Evolutionary conservation across 2,329 filamentous ascomycete species (phyloP).

Genomic region (Graphium sp.): DNA sequence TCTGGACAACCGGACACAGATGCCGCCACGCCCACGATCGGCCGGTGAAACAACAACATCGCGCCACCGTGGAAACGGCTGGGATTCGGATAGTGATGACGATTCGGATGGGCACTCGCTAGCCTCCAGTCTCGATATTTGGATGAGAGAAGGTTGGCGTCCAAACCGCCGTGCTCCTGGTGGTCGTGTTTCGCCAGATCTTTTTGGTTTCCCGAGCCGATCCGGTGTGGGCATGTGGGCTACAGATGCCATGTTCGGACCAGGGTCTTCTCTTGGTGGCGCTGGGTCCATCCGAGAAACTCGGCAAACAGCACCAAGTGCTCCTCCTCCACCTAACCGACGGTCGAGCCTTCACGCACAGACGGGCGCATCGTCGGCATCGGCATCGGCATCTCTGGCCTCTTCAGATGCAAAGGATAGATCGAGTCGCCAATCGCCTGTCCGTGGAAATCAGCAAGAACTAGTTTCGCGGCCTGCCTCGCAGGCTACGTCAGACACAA

Average conservation of each 20-base stretch:
- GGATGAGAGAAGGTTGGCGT: constrained; percentile 36
- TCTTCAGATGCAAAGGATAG: not conserved
- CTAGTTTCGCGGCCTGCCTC: constrained; percentile 4
- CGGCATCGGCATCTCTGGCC: too few relatives aligned
- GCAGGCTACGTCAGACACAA: constrained; percentile 6
- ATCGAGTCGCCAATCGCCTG: not conserved
- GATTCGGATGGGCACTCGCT: constrained; percentile 23
- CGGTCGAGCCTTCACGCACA: constrained; percentile 35
- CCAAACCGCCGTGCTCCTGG: constrained; percentile 14
- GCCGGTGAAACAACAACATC: constrained; percentile 27
- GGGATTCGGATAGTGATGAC: constrained; percentile 26
- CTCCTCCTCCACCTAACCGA: constrained; percentile 32
- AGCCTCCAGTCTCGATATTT: constrained; percentile 36
- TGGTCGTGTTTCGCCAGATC: constrained; percentile 26
- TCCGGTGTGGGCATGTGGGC: constrained; percentile 24
- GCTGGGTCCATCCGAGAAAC: too few relatives aligned
- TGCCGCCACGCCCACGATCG: constrained; percentile 25
- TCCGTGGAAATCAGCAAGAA: not conserved
- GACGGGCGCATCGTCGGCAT: constrained; percentile 16
- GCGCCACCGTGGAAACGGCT: constrained; percentile 19
- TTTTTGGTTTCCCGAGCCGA: constrained; percentile 32
- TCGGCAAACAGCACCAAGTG: too few relatives aligned
- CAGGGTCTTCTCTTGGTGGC: constrained; percentile 16
- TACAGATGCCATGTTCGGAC: constrained; percentile 27
- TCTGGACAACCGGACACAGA: constrained; percentile 12